A percentile compares a stretch with the other conserved stretches of the same genome.
Conservation (phyloP, 495 filamentous ascomycete genomes). For the Penicillium pulvis region DNA sequence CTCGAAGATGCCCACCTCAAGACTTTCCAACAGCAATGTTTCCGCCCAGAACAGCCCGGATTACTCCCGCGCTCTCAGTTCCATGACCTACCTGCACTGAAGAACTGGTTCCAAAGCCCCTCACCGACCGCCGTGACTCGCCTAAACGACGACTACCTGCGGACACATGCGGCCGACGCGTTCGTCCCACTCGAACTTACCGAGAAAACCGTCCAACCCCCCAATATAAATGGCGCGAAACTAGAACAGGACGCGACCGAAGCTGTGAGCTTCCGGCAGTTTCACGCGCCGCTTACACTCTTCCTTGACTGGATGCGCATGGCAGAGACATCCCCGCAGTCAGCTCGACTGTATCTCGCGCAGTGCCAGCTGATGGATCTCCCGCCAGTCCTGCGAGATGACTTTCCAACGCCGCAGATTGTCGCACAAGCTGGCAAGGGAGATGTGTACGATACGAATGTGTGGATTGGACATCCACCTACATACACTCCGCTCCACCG, state of each 20-base stretch:
- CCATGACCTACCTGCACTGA: conserved; percentile 48
- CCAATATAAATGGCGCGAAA: neutral
- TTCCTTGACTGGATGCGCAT: conserved; percentile 57
- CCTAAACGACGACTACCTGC: conserved; percentile 54
- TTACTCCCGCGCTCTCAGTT: conserved; percentile 51
- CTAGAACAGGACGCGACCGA: conserved; percentile 3
- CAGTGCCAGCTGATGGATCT: conserved; percentile 72
- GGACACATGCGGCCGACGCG: conserved; percentile 45
- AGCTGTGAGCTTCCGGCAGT: conserved; percentile 49
- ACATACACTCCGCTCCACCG: conserved; percentile 88
- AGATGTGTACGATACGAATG: conserved; percentile 80
- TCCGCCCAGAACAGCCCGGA: conserved; percentile 47
- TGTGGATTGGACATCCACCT: conserved; percentile 86
- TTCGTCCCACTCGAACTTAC: conserved; percentile 64
- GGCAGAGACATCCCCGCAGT: conserved; percentile 34
- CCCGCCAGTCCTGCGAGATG: conserved; percentile 59
- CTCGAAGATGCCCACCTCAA: conserved; percentile 36
- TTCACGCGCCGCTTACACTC: conserved; percentile 56
- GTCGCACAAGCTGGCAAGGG: conserved; percentile 62
- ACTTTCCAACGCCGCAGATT: conserved; percentile 68
- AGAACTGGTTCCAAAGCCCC: conserved; percentile 53
- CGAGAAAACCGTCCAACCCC: conserved; percentile 4
- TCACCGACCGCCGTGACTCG: conserved; percentile 7
- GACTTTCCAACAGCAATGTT: conserved; percentile 51
- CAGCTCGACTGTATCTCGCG: conserved; percentile 72